phyloP scores from a whole-genome alignment of 2,329 filamentous ascomycete genomes.

The Phaeosphaeriaceae sp. region DNA sequence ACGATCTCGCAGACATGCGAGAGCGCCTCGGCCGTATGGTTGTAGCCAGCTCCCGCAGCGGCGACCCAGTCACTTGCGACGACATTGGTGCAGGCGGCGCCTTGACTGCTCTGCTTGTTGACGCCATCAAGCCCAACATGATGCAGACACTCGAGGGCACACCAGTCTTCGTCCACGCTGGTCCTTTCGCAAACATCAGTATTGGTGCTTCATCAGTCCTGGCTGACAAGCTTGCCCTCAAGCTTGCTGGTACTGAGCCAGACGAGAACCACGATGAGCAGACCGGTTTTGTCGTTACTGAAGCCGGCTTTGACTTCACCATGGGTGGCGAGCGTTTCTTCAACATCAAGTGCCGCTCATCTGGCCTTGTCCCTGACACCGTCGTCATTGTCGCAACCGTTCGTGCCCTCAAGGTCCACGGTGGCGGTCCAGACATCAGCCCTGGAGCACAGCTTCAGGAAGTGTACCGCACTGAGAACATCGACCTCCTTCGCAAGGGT shows the following conservation, averaged over 20 bases:
- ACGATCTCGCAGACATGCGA: conserved; percentile 84
- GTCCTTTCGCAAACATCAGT: conserved; percentile 97
- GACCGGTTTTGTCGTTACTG: conserved; percentile 92
- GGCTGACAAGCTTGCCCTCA: conserved; percentile 93
- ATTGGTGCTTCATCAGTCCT: conserved; percentile 96
- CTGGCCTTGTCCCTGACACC: conserved; percentile 89
- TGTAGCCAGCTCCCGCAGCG: conserved; percentile 82
- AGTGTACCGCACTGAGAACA: conserved; percentile 92
- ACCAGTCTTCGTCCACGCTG: conserved; percentile 95
- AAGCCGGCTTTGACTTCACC: conserved; percentile 98
- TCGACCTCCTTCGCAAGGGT: conserved; percentile 86
- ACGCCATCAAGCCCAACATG: conserved; percentile 97
- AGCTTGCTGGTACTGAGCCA: conserved; percentile 91
- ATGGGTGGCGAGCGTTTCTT: conserved; percentile 99
- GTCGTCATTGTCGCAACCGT: conserved; percentile 96
- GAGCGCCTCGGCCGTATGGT: conserved; percentile 96
- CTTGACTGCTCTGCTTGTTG: conserved; percentile 92
- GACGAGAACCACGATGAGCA: conserved; percentile 86
- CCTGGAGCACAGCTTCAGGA: conserved; percentile 85
- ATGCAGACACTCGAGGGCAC: conserved; percentile 99
- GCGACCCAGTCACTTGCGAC: conserved; percentile 94
- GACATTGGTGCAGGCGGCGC: conserved; percentile 93
- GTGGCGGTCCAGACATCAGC: conserved; percentile 91
- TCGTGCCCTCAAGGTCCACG: conserved; percentile 94
- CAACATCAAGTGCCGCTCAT: conserved; percentile 99